Percentiles rank a stretch among this genome's conserved stretches.
phyloP scores from a whole-genome alignment of 192 early-diverging fungal genomes.

The Backusella morwellensis region DNA sequence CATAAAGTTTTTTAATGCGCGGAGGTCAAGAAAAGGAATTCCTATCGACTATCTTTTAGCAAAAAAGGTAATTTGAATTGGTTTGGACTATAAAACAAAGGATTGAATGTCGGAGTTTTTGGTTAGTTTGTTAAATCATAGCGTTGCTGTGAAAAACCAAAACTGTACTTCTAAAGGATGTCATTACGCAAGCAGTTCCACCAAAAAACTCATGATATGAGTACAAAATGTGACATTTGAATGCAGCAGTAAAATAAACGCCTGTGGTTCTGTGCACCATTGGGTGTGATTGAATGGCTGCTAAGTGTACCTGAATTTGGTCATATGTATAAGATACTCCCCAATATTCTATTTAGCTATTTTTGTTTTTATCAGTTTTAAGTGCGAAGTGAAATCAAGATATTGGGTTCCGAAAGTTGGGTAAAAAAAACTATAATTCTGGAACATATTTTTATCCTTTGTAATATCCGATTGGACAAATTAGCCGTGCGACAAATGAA shows the following conservation, averaged over 20 bases:
- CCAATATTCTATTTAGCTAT: neutral
- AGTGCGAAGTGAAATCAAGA: neutral
- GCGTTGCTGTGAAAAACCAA: neutral
- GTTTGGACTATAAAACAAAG: neutral
- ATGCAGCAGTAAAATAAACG: neutral
- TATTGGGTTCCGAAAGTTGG: neutral
- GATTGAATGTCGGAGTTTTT: neutral
- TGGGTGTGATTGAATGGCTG: neutral
- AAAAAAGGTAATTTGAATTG: constrained; percentile 5
- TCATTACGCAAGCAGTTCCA: constrained; percentile 4
- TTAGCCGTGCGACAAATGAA: neutral
- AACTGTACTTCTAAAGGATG: neutral
- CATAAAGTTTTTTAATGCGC: neutral
- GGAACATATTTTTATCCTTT: constrained; percentile 1
- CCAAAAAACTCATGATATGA: neutral
- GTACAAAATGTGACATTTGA: constrained; percentile 8
- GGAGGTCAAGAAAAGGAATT: neutral
- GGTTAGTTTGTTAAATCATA: neutral
- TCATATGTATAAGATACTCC: neutral
- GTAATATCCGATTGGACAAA: neutral
- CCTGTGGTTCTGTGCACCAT: neutral
- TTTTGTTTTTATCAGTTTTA: neutral
- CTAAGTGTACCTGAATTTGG: neutral
- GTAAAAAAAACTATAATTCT: neutral
- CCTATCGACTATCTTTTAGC: neutral